Evolutionary conservation across 106 monocot species (phyloP).

Genomic region (Platanthera zijinensis): DNA sequence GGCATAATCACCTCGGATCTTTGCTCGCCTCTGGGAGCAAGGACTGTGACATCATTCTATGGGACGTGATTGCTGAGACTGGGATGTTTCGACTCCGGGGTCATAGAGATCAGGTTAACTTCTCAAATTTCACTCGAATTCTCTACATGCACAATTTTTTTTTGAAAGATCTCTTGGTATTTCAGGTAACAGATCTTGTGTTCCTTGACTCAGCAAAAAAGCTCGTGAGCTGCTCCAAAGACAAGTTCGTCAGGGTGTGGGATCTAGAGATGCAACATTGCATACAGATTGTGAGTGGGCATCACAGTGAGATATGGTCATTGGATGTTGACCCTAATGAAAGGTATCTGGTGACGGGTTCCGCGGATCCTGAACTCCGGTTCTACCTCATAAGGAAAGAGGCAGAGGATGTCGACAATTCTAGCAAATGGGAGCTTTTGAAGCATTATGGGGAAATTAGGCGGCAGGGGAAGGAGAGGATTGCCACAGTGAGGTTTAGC

Average conservation of each 20-base stretch:
- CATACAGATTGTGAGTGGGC: slow-evolving; percentile 79
- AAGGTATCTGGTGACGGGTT: slow-evolving; percentile 73
- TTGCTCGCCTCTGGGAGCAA: slow-evolving; percentile 86
- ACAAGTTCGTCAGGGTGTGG: slow-evolving; percentile 88
- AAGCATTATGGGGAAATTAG: slow-evolving; percentile 81
- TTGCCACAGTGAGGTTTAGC: slow-evolving; percentile 59
- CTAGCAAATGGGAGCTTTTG: slow-evolving; percentile 81
- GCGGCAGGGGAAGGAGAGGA: slow-evolving; percentile 60
- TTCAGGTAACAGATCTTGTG: slow-evolving; percentile 78
- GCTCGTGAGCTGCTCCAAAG: slow-evolving; percentile 91
- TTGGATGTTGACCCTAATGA: slow-evolving; percentile 72
- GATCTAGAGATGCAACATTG: slow-evolving; percentile 88
- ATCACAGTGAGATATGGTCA: slow-evolving; percentile 87
- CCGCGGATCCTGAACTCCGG: slow-evolving; percentile 65
- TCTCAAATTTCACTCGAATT: no score
- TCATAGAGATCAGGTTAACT: slow-evolving; percentile 76
- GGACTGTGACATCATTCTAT: slow-evolving; percentile 81
- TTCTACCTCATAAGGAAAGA: slow-evolving; percentile 53
- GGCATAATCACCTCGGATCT: slow-evolving; percentile 39
- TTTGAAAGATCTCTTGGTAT: neutral
- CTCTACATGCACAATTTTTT: neutral
- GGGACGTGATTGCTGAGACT: slow-evolving; percentile 80
- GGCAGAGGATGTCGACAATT: slow-evolving; percentile 18
- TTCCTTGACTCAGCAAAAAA: slow-evolving; percentile 80
- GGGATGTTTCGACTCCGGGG: slow-evolving; percentile 75